Evolutionary conservation across 2,329 filamentous ascomycete species (phyloP), one percentile per base, ranked within the genome.

Genomic region (Tolypocladium nubicola): DNA sequence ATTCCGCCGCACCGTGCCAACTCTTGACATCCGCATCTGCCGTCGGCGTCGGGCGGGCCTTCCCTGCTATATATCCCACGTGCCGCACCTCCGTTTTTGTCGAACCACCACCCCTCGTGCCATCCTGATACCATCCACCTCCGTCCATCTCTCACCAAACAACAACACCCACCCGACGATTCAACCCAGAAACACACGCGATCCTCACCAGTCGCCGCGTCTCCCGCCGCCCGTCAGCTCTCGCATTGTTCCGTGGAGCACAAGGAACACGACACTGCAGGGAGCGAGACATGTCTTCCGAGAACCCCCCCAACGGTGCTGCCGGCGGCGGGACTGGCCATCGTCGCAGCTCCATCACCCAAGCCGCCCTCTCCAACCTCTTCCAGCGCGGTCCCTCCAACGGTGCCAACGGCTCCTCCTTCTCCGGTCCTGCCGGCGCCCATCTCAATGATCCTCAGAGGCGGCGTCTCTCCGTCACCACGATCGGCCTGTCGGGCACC

Each of bases 401-500:
- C 57, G 75, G 75, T 57, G 69, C 75, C 58, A 73, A 73, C 37
- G 65, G 63, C 56, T 69, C 71, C 33, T 69, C 75, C 47, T 80
- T 81, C 62, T 76, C 79, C 23, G 57, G 47, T 26, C 50, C 69
- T n/a, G 0, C 66, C 55, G 70, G 70, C 50, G 68, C 74, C 54
- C 70, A 71, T 39, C 72, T 78, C 35, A 77, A 82, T 61, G 79
- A 85, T 56, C 76, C 79, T 61, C 80, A 82, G 61, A 83, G 84
- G 58, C 85, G 88, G 59, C 84, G 88, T 52, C 81, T 91, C 62
- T 92, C 88, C 50, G 82, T 91, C 66, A 86, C 84, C 52, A 89
- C 87, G 4, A 74, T 90, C 37, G 88, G 88, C 39, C 76, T 90
- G n/a, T 87, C 86, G 4, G 87, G 87, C 61, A 80, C 80, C 26